These are phyloP conservation scores for Sclerotinia trifoliorum DNA, from an alignment of 2,329 filamentous ascomycete genomes.

Conservation along the genomic window DNA sequence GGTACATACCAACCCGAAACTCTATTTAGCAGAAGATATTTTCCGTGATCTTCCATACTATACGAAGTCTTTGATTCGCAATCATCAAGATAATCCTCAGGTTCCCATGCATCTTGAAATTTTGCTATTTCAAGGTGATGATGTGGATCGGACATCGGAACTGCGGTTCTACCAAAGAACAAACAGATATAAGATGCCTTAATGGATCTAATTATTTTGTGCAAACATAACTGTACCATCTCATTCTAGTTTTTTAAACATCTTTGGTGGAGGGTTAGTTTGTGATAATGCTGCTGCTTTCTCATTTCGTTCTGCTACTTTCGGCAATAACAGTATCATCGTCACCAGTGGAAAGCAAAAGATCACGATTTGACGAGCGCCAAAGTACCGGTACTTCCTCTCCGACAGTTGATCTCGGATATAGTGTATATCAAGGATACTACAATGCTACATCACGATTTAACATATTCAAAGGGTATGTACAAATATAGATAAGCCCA, in stretches of 20 bases:
- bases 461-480: slow-evolving; percentile 49
- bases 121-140: neutral
- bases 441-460: slow-evolving; percentile 43
- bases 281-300: slow-evolving; percentile 1
- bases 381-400: slow-evolving; percentile 9
- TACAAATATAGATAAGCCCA: neutral
- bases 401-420: slow-evolving; percentile 45
- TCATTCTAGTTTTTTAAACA: neutral
- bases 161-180: neutral
- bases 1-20: slow-evolving; percentile 5
- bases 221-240: neutral
- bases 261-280: neutral
- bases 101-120: neutral
- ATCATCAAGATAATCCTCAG: neutral
- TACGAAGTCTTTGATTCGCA: neutral
- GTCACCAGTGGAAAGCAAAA: neutral
- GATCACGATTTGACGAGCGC: neutral
- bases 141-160: neutral
- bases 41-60: neutral
- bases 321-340: neutral
- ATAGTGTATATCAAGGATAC: slow-evolving; percentile 47
- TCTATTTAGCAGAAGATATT: neutral
- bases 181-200: neutral
- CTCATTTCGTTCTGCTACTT: neutral
- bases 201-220: neutral